These are phyloP conservation scores for Phoma herbarum DNA, from an alignment of 2,329 filamentous ascomycete species.

Conservation along the genomic window DNA sequence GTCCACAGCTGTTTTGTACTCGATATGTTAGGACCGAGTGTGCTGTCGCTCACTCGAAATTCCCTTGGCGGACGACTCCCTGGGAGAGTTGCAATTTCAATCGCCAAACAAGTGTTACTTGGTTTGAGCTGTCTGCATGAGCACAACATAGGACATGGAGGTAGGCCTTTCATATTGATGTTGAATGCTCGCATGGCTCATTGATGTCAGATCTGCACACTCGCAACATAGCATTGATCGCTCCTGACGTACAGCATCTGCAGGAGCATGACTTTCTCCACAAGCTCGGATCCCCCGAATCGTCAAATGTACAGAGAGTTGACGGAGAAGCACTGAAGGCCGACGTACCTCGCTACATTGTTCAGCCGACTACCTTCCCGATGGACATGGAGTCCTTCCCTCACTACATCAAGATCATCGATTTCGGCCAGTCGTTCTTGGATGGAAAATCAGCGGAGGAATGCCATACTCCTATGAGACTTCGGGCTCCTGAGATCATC, in stretches of 20 bases:
- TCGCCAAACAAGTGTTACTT: too few species aligned
- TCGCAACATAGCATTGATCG: slow-evolving; percentile 36
- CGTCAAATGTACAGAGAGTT: slow-evolving; percentile 23
- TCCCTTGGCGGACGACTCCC: too few species aligned
- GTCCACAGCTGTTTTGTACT: too few species aligned
- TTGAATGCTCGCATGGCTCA: too few species aligned
- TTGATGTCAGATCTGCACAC: slow-evolving; percentile 36
- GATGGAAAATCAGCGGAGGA: slow-evolving; percentile 32
- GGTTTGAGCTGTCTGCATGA: too few species aligned
- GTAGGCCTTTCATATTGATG: background rate
- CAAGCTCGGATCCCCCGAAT: slow-evolving; percentile 30
- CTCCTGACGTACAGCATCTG: slow-evolving; percentile 29
- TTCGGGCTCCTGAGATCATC: slow-evolving; percentile 53
- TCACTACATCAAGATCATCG: slow-evolving; percentile 34
- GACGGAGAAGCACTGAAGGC: slow-evolving; percentile 31
- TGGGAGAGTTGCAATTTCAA: too few species aligned
- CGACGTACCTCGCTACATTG: slow-evolving; percentile 33
- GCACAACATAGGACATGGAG: background rate
- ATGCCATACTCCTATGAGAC: slow-evolving; percentile 46
- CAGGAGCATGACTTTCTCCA: slow-evolving; percentile 31
- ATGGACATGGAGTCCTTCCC: background rate
- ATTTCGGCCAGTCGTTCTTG: slow-evolving; percentile 53
- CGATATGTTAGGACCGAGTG: too few species aligned
- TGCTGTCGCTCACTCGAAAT: too few species aligned
- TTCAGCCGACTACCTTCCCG: slow-evolving; percentile 21